A percentile compares a stretch with the other conserved stretches of the same genome.
phyloP scores from a whole-genome alignment of 2,329 filamentous ascomycete genomes.

The Cyphellophora europaea region DNA sequence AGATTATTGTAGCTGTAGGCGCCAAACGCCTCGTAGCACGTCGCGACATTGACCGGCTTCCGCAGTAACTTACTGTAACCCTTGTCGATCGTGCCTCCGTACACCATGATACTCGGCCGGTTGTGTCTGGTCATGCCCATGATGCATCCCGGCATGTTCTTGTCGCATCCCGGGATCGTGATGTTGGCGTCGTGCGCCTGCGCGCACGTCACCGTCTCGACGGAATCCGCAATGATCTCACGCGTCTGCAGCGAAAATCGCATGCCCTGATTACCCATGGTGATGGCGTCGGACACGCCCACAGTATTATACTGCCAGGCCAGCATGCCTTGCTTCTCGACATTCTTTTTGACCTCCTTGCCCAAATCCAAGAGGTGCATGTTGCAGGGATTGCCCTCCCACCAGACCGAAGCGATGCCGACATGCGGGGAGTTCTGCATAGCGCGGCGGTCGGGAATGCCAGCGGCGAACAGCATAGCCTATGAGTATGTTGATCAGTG shows the following conservation, averaged over 20 bases:
- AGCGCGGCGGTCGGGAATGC: slow-evolving; percentile 68
- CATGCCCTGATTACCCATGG: slow-evolving; percentile 85
- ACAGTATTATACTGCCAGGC: slow-evolving; percentile 93
- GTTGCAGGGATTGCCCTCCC: slow-evolving; percentile 96
- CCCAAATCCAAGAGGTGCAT: slow-evolving; percentile 71
- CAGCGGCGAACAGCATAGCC: slow-evolving; percentile 93
- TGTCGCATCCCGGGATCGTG: slow-evolving; percentile 87
- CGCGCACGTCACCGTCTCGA: slow-evolving; percentile 86
- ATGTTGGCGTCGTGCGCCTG: slow-evolving; percentile 92
- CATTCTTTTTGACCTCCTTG: slow-evolving; percentile 73
- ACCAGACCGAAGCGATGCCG: slow-evolving; percentile 87
- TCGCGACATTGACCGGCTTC: slow-evolving; percentile 76
- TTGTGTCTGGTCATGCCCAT: slow-evolving; percentile 91
- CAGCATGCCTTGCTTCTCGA: slow-evolving; percentile 76
- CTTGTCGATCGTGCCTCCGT: slow-evolving; percentile 81
- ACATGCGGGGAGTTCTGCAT: slow-evolving; percentile 91
- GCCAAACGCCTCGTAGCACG: slow-evolving; percentile 79
- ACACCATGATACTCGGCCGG: slow-evolving; percentile 88
- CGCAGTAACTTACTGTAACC: slow-evolving; percentile 71
- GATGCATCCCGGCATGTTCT: slow-evolving; percentile 91
- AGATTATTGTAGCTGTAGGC: slow-evolving; percentile 71
- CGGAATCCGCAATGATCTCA: slow-evolving; percentile 88
- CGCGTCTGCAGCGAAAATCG: slow-evolving; percentile 82
- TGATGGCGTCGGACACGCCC: slow-evolving; percentile 83
- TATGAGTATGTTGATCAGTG: slow-evolving; percentile 25